These are phyloP conservation scores for Trypanosoma avium DNA, from an alignment of 208 protist genomes.

Conservation along the genomic window DNA sequence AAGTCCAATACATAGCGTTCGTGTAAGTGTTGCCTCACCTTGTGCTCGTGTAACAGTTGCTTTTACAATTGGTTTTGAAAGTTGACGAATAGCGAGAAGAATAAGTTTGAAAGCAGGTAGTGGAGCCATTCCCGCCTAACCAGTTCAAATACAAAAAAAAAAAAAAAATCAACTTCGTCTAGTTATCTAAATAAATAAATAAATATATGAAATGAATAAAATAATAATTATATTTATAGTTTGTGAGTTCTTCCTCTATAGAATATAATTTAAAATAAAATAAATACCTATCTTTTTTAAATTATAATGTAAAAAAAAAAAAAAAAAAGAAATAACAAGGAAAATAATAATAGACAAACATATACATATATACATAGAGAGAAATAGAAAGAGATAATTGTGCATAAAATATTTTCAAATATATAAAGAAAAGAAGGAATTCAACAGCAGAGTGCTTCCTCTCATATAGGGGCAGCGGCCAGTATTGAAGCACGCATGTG, in stretches of 20 bases:
- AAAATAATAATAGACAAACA: not conserved
- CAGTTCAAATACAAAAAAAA: conserved; percentile 13
- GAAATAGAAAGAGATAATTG: not conserved
- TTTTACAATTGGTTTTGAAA: conserved; percentile 68
- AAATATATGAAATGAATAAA: not conserved
- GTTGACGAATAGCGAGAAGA: conserved; percentile 74
- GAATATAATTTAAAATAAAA: not conserved
- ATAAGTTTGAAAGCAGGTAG: conserved; percentile 72
- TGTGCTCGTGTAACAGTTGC: conserved; percentile 63
- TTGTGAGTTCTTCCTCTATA: too few relatives aligned
- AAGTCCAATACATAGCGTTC: conserved; percentile 68
- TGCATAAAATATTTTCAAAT: not conserved
- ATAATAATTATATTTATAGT: too few relatives aligned
- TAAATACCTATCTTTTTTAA: not conserved
- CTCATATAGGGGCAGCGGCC: too few relatives aligned
- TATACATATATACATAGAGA: not conserved
- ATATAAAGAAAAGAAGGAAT: conserved; percentile 2
- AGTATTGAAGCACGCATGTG: too few relatives aligned
- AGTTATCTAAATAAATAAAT: conserved; percentile 22
- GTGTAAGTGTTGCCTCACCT: conserved; percentile 49
- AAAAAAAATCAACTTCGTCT: conserved; percentile 13
- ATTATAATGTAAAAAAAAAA: not conserved
- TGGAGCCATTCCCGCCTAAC: conserved; percentile 52
- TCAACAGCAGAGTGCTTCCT: too few relatives aligned
- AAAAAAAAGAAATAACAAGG: not conserved